Evolutionary conservation across 1,139 yeast species (phyloP), one percentile per base, ranked within the genome.

Genomic region (Yamadazyma diospyri): DNA sequence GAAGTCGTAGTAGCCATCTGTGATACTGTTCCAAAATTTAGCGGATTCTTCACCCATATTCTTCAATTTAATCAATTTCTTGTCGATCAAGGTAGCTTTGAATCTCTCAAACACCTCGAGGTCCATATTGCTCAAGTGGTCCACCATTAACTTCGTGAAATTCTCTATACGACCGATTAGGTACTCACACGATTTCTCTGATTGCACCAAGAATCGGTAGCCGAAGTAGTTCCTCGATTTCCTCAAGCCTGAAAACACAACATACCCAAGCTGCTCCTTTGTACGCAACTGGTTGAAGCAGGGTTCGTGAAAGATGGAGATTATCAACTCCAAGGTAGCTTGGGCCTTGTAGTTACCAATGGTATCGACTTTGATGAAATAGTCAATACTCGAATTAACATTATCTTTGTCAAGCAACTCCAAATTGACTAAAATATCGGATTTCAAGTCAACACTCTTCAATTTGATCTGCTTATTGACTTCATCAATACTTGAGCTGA

Each of bases 221-320:
- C 95, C 94, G 46, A 80, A 68, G 2, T 88, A 74, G 8, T 94
- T 82, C 51, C 94, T 73, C 1, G 86, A 75, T 36, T 72, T 68
- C 41, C 81, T 66, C 21, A 74, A 60, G 1, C 94, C 85, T 23
- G 94, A 80, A 53, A 86, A 87, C 0, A 92, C 98, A 39, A 92
- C 88, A 51, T 80, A 80, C 0, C 85, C 87, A 30, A 81, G 55
- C 44, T 92, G 97, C 57, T 92, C 98, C 48, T 86, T 81, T 3
- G 98, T 92, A 57, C 98, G 73, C 37, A 92, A 69, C 43, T 84
- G 86, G 53, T 86, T 81, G 57, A 92, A 92, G 35, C 89, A 84
- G 1, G 97, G 97, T 53, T 89, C 97, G 41, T 75, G 77, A 31
- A 83, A 66, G 40, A 88, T 70, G 36, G 85, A 88, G 0, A 82